phyloP scores from a whole-genome alignment of 169 alveolate genomes.

The Neospora caninum region DNA sequence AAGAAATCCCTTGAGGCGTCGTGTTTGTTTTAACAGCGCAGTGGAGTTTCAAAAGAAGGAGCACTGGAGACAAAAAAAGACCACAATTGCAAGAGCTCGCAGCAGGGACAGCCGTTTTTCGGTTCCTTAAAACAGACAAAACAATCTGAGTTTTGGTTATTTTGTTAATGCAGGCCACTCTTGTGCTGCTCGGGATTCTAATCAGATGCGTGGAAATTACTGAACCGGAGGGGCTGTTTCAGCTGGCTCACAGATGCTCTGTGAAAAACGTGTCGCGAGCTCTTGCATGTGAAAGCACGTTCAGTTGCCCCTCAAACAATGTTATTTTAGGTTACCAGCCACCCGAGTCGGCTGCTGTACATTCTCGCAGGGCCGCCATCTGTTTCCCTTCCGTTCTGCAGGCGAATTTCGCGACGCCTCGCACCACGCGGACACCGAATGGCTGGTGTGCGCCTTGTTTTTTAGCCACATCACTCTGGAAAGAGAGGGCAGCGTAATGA shows the following conservation, averaged over 20 bases:
- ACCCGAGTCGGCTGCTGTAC: too few species aligned
- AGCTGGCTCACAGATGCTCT: background rate
- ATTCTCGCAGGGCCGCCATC: too few species aligned
- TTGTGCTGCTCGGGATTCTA: background rate
- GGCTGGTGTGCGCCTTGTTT: too few species aligned
- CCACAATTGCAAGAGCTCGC: background rate
- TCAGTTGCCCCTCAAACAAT: background rate
- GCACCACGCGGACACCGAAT: too few species aligned
- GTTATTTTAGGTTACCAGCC: background rate
- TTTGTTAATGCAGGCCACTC: background rate
- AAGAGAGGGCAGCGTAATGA: too few species aligned
- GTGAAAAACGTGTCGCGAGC: background rate
- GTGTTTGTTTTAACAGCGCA: too few species aligned
- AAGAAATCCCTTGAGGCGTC: too few species aligned
- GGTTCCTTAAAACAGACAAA: background rate
- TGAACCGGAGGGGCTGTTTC: constrained; percentile 11
- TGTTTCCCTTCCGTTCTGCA: too few species aligned
- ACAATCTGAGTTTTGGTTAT: background rate
- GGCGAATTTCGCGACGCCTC: too few species aligned
- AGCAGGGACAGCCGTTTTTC: too few species aligned
- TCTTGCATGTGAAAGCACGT: background rate
- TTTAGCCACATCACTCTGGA: too few species aligned
- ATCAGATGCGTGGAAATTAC: background rate
- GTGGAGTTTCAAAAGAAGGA: background rate
- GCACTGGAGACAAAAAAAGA: background rate